A percentile compares a stretch with the other conserved stretches of the same genome.
These are phyloP conservation scores for Trichosporon sp. DNA, from an alignment of 1,284 basidiomycete genomes.

Conservation along the genomic window DNA sequence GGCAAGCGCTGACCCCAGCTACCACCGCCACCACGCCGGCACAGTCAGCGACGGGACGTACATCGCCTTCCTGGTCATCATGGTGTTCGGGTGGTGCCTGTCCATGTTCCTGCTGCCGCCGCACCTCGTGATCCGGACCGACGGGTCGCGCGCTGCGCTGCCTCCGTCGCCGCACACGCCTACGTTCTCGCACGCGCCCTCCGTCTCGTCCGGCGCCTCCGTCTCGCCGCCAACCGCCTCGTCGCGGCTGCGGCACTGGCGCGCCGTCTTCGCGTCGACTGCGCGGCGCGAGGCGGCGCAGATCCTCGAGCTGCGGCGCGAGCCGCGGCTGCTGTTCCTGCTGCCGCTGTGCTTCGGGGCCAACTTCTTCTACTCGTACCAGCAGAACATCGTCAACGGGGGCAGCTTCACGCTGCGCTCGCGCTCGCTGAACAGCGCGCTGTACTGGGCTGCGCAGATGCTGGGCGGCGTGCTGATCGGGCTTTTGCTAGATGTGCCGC, in stretches of 20 bases:
- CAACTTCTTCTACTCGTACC: conserved; percentile 29
- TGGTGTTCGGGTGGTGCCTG: conserved; percentile 20
- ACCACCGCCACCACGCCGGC: conserved; percentile 37
- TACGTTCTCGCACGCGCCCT: background rate
- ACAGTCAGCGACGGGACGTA: conserved; percentile 21
- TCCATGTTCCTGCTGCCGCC: conserved; percentile 18
- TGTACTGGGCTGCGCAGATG: conserved; percentile 47
- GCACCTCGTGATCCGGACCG: conserved; percentile 16
- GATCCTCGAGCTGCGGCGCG: conserved; percentile 20
- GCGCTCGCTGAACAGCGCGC: conserved; percentile 44
- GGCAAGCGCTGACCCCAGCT: conserved; percentile 28
- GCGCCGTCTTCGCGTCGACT: conserved; percentile 7
- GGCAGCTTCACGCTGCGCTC: conserved; percentile 41
- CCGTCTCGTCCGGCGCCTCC: background rate
- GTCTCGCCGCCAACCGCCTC: background rate
- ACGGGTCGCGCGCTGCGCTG: conserved; percentile 19
- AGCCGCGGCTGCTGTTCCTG: conserved; percentile 25
- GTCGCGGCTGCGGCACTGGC: conserved; percentile 8
- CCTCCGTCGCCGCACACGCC: background rate
- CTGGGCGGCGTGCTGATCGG: conserved; percentile 32
- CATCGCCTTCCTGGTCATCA: conserved; percentile 27
- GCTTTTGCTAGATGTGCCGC: conserved; percentile 27
- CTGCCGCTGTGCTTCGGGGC: conserved; percentile 23
- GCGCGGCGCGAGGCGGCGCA: conserved; percentile 17
- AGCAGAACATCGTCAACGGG: conserved; percentile 33